These are phyloP conservation scores for Metarhizium guizhouense DNA, from an alignment of 2,329 filamentous ascomycete species.

Conservation along the genomic window DNA sequence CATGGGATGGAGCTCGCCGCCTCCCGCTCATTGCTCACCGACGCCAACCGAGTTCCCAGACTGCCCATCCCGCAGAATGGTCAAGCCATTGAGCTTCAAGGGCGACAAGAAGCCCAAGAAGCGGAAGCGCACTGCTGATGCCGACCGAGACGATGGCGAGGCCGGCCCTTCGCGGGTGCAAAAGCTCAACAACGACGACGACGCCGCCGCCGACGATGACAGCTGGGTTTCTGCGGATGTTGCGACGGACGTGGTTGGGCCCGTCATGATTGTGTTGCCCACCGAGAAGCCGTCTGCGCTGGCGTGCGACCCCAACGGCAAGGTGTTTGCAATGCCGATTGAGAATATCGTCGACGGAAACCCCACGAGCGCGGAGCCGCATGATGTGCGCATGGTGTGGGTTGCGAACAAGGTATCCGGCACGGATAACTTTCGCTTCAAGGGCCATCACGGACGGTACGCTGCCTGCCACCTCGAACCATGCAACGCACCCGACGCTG, in stretches of 20 bases:
- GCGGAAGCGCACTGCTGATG: slow-evolving; percentile 59
- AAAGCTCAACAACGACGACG: slow-evolving; percentile 12
- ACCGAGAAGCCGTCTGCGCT: slow-evolving; percentile 65
- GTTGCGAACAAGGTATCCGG: slow-evolving; percentile 77
- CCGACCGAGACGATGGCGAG: slow-evolving; percentile 38
- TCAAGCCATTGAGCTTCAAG: slow-evolving; percentile 90
- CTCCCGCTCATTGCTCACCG: slow-evolving; percentile 12
- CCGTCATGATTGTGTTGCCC: slow-evolving; percentile 73
- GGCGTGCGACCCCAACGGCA: slow-evolving; percentile 77
- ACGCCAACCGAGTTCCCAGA: slow-evolving; percentile 2
- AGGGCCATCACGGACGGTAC: slow-evolving; percentile 79
- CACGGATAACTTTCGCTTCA: slow-evolving; percentile 75
- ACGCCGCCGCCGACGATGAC: slow-evolving; percentile 55
- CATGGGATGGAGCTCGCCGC: slow-evolving; percentile 21
- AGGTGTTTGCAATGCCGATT: slow-evolving; percentile 71
- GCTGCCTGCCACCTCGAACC: slow-evolving; percentile 8
- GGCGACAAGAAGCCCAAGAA: slow-evolving; percentile 95
- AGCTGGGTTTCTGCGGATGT: slow-evolving; percentile 84
- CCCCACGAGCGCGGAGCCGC: slow-evolving; percentile 78
- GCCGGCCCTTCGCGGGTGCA: slow-evolving; percentile 21
- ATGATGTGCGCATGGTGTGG: slow-evolving; percentile 95
- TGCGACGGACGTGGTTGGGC: slow-evolving; percentile 66
- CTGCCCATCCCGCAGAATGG: slow-evolving; percentile 41
- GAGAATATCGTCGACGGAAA: slow-evolving; percentile 86
- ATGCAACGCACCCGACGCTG: too few relatives aligned